Percentiles rank a stretch among this genome's conserved stretches.
These are phyloP conservation scores for Metschnikowia kunwiensis DNA, from an alignment of 805 yeast species.

Conservation along the genomic window DNA sequence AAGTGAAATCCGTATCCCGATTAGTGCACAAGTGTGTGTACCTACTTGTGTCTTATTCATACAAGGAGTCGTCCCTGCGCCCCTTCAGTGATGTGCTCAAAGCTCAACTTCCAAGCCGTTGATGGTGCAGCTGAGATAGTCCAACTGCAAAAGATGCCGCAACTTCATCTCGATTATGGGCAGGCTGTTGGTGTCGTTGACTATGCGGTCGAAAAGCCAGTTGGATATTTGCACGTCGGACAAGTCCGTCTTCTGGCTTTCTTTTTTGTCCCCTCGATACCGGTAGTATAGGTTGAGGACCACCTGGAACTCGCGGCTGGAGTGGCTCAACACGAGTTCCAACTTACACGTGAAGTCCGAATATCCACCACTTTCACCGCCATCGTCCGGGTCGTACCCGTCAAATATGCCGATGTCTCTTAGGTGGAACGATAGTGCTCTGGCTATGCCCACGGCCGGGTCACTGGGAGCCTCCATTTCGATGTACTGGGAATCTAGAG, in stretches of 20 bases:
- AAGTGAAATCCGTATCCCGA: slow-evolving; percentile 2
- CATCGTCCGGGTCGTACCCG: slow-evolving; percentile 13
- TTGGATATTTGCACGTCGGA: slow-evolving; percentile 12
- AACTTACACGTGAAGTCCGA: slow-evolving; percentile 13
- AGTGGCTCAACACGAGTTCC: slow-evolving; percentile 7
- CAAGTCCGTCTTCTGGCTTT: slow-evolving; percentile 5
- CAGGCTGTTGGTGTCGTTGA: slow-evolving; percentile 10
- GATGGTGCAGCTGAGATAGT: slow-evolving; percentile 9
- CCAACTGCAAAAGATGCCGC: slow-evolving; percentile 12
- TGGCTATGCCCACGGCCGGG: slow-evolving; percentile 14
- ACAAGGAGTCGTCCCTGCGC: slow-evolving; percentile 7
- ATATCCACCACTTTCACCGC: slow-evolving; percentile 7
- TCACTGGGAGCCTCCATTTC: slow-evolving; percentile 13
- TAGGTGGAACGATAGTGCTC: slow-evolving; percentile 16
- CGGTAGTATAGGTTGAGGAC: slow-evolving; percentile 10
- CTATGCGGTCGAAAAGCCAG: slow-evolving; percentile 15
- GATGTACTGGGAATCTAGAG: slow-evolving; percentile 11
- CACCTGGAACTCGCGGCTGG: slow-evolving; percentile 6
- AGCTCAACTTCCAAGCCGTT: slow-evolving; percentile 16
- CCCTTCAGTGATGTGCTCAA: slow-evolving; percentile 2
- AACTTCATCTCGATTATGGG: slow-evolving; percentile 15
- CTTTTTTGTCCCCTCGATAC: slow-evolving; percentile 6
- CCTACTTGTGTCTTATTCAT: too few relatives aligned
- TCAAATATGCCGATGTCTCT: slow-evolving; percentile 16
- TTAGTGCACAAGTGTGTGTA: background rate